These are phyloP conservation scores for Talaromyces sp. DNA, from an alignment of 2,329 filamentous ascomycete genomes.

Conservation along the genomic window DNA sequence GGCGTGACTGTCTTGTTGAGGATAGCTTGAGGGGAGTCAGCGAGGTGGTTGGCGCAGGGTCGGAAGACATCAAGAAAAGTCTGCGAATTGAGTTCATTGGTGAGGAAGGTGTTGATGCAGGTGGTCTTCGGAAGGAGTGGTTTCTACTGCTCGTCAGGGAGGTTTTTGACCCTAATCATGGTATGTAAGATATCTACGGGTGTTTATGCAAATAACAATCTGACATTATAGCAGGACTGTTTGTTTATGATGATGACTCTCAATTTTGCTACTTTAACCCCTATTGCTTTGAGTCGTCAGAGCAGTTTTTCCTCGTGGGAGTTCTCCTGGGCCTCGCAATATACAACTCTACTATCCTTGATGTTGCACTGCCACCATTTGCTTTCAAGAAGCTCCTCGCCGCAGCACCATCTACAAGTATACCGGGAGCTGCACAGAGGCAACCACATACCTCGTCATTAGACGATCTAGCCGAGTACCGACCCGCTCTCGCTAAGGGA, in stretches of 20 bases:
- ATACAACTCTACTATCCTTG: constrained; percentile 90
- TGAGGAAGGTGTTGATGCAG: constrained; percentile 88
- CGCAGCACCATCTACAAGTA: constrained; percentile 63
- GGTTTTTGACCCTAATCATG: constrained; percentile 85
- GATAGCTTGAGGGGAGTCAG: constrained; percentile 83
- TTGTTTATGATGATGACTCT: constrained; percentile 87
- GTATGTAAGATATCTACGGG: constrained; percentile 47
- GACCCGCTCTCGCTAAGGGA: constrained; percentile 70
- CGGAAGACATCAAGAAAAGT: constrained; percentile 86
- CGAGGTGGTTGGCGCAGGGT: constrained; percentile 73
- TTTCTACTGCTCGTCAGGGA: constrained; percentile 84
- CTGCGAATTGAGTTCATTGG: constrained; percentile 79
- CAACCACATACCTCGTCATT: constrained; percentile 67
- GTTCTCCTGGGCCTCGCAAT: constrained; percentile 85
- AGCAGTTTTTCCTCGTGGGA: constrained; percentile 87
- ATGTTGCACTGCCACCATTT: constrained; percentile 82
- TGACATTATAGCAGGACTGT: constrained; percentile 61
- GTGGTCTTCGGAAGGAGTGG: constrained; percentile 90
- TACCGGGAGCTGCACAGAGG: constrained; percentile 55
- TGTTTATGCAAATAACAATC: neutral
- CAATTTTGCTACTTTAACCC: constrained; percentile 92
- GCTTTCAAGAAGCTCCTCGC: constrained; percentile 83
- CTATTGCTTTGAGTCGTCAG: constrained; percentile 81
- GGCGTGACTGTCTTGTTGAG: constrained; percentile 81
- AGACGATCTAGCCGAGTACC: constrained; percentile 78